These are phyloP conservation scores for Fusarium sp. DNA, from an alignment of 2,329 filamentous ascomycete genomes.

Conservation along the genomic window DNA sequence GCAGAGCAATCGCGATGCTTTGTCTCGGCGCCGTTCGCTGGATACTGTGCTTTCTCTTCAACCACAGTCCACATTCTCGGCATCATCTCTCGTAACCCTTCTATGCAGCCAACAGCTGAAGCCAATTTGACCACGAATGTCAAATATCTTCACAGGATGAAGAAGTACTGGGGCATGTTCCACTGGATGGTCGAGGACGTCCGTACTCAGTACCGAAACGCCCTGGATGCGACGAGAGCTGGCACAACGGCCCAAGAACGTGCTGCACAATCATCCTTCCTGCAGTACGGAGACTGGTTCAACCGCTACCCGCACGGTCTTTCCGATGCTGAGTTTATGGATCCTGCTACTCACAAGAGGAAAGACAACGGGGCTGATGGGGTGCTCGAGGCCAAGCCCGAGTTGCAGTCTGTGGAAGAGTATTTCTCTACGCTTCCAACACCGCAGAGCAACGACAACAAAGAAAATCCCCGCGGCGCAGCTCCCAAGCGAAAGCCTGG, in stretches of 20 bases:
- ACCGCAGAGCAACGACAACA: constrained; percentile 60
- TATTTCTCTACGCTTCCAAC: constrained; percentile 86
- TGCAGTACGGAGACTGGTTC: constrained; percentile 99
- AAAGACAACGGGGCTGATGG: constrained; percentile 88
- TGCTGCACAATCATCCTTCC: constrained; percentile 72
- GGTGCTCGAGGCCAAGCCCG: constrained; percentile 87
- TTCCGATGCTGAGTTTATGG: constrained; percentile 84
- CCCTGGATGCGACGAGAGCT: constrained; percentile 82
- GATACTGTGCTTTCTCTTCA: constrained; percentile 93
- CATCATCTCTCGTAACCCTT: constrained; percentile 85
- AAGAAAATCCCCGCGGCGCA: constrained; percentile 38
- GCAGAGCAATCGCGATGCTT: constrained; percentile 75
- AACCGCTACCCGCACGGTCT: constrained; percentile 94
- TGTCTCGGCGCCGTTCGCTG: constrained; percentile 90
- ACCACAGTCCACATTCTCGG: constrained; percentile 95
- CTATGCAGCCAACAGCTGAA: constrained; percentile 82
- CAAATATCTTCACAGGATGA: constrained; percentile 92
- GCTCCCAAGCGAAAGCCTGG: constrained; percentile 52
- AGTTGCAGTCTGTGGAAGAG: constrained; percentile 93
- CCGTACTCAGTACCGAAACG: constrained; percentile 86
- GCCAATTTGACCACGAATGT: constrained; percentile 89
- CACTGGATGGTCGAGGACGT: constrained; percentile 96
- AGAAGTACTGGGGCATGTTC: constrained; percentile 98
- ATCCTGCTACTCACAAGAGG: constrained; percentile 74
- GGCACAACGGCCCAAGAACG: constrained; percentile 66